Percentiles rank a stretch among this genome's conserved stretches.
Conservation (phyloP, 805 yeast species). For the Metschnikowia bowlesiae region DNA sequence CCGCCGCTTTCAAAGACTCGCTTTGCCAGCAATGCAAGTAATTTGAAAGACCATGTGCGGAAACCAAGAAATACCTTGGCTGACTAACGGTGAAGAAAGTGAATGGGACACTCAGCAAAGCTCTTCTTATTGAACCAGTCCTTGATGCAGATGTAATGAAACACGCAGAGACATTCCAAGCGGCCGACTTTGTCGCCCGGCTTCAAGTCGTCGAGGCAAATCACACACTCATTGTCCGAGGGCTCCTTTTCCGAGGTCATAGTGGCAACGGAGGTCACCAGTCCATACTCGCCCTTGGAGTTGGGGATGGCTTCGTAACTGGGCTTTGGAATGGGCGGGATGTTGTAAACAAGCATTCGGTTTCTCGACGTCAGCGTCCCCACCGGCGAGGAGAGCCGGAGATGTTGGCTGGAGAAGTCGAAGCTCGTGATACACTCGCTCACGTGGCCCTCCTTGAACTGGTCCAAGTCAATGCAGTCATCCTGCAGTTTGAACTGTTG, state of each 20-base stretch:
- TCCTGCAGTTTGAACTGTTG: constrained; percentile 17
- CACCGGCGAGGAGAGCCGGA: constrained; percentile 35
- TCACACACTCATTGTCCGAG: constrained; percentile 75
- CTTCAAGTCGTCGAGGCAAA: constrained; percentile 82
- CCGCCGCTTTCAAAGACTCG: not conserved
- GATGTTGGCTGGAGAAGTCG: constrained; percentile 56
- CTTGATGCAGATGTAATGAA: constrained; percentile 86
- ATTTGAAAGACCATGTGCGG: too few species aligned
- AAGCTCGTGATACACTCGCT: constrained; percentile 67
- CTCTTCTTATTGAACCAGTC: constrained; percentile 89
- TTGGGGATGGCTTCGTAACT: constrained; percentile 28
- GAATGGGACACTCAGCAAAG: constrained; percentile 83
- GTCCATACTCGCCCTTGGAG: constrained; percentile 13
- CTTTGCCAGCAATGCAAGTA: not conserved
- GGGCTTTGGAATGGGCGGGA: constrained; percentile 45
- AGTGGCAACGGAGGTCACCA: constrained; percentile 10
- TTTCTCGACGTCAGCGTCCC: constrained; percentile 42
- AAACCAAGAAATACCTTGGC: not conserved
- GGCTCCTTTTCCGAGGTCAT: constrained; percentile 18
- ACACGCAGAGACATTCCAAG: constrained; percentile 89
- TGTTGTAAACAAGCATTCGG: constrained; percentile 79
- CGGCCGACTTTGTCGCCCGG: constrained; percentile 90
- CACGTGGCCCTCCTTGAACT: constrained; percentile 61
- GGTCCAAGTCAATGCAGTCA: constrained; percentile 24
- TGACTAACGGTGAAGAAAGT: constrained; percentile 34